A percentile compares a stretch with the other conserved stretches of the same genome.
phyloP scores from a whole-genome alignment of 345 rosid species.

The Gossypium mustelinum region DNA sequence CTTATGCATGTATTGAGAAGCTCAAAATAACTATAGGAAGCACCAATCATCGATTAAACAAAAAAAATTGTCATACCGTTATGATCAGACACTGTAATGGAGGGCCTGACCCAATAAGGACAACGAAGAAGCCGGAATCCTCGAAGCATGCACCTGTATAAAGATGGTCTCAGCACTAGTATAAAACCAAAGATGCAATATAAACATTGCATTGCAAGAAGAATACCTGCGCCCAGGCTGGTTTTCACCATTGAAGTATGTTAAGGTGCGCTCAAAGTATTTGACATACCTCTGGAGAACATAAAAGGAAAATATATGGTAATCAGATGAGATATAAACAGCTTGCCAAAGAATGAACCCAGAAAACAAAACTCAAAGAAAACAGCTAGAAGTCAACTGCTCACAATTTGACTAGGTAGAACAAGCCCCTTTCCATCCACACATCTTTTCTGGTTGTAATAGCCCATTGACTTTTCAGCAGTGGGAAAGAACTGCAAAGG shows the following conservation, averaged over 20 bases:
- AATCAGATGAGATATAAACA: background rate
- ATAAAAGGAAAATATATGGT: background rate
- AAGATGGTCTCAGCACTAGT: slow-evolving; percentile 10
- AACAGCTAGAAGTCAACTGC: slow-evolving; percentile 17
- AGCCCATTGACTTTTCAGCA: slow-evolving; percentile 82
- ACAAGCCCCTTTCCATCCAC: slow-evolving; percentile 84
- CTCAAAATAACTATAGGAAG: background rate
- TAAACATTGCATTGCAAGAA: slow-evolving; percentile 8
- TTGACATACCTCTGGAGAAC: slow-evolving; percentile 68
- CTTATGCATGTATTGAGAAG: background rate
- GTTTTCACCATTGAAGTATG: slow-evolving; percentile 77
- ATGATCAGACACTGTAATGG: slow-evolving; percentile 65
- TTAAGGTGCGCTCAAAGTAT: slow-evolving; percentile 62
- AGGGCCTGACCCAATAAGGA: slow-evolving; percentile 85
- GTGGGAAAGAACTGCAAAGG: slow-evolving; percentile 74
- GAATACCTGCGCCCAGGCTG: slow-evolving; percentile 72
- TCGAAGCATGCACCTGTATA: slow-evolving; percentile 75
- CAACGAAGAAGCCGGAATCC: slow-evolving; percentile 85
- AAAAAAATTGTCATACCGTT: slow-evolving; percentile 40
- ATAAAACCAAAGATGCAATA: slow-evolving; percentile 8
- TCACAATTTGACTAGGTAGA: slow-evolving; percentile 85
- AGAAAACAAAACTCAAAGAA: background rate
- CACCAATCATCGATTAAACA: background rate
- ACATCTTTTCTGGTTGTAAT: slow-evolving; percentile 83
- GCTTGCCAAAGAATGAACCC: background rate